These are phyloP conservation scores for Hericium erinaceus DNA, from an alignment of 768 basidiomycete species.

Conservation along the genomic window DNA sequence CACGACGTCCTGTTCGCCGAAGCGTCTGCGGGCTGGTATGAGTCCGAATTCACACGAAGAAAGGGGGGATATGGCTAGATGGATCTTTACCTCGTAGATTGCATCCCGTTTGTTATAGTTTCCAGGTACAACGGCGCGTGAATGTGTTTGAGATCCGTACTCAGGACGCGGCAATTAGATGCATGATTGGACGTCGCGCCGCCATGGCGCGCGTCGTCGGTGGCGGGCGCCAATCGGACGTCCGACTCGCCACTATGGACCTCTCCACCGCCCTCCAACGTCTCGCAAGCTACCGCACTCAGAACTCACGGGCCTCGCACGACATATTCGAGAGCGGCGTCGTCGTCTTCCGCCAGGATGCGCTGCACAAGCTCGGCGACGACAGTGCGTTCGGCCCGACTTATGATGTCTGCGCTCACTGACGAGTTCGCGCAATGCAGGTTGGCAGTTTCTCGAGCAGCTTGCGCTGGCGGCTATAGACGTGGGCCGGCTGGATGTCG, in stretches of 20 bases:
- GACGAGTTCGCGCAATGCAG: constrained; percentile 27
- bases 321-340: constrained; percentile 26
- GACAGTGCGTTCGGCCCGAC: constrained; percentile 19
- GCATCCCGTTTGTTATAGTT: no score
- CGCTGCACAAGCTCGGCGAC: constrained; percentile 22
- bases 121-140: no score
- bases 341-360: constrained; percentile 21
- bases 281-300: constrained; percentile 25
- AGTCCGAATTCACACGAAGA: no score
- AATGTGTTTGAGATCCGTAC: no score
- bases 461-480: constrained; percentile 72
- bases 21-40: no score
- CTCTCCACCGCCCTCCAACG: constrained; percentile 23
- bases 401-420: not conserved
- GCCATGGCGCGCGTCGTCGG: no score
- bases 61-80: no score
- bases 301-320: constrained; percentile 22
- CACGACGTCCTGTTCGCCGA: constrained; percentile 23
- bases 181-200: no score
- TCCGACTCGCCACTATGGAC: constrained; percentile 18
- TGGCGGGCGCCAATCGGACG: no score
- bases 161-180: no score
- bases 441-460: constrained; percentile 77
- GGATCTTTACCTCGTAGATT: no score
- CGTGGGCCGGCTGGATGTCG: constrained; percentile 58